phyloP scores from a whole-genome alignment of 2,329 filamentous ascomycete genomes.

The Colletotrichum tamarilloi region DNA sequence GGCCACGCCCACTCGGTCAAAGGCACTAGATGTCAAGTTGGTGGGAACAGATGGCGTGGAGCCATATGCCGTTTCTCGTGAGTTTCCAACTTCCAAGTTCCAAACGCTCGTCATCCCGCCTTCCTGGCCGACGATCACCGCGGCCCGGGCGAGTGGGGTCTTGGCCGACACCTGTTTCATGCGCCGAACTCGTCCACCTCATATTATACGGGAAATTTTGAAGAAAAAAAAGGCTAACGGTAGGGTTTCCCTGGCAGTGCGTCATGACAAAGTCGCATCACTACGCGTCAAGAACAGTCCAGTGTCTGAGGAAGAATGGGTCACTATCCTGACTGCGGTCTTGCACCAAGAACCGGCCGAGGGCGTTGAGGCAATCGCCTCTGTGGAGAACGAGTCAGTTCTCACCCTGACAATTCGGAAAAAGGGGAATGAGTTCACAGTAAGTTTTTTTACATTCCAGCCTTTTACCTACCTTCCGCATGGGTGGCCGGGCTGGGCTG shows the following conservation, averaged over 20 bases:
- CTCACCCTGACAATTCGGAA: constrained; percentile 74
- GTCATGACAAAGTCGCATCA: constrained; percentile 62
- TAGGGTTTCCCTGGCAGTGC: constrained; percentile 31
- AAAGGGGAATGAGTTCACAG: constrained; percentile 75
- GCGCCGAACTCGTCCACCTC: constrained; percentile 28
- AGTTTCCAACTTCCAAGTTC: constrained; percentile 45
- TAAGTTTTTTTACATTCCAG: constrained; percentile 49
- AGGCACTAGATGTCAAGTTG: constrained; percentile 72
- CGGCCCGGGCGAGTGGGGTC: constrained; percentile 32
- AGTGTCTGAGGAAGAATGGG: constrained; percentile 75
- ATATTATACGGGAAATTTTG: not conserved
- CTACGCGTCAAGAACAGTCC: constrained; percentile 65
- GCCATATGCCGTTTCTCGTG: constrained; percentile 68
- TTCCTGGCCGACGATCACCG: constrained; percentile 30
- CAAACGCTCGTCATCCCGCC: constrained; percentile 33
- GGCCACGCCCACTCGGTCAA: constrained; percentile 59
- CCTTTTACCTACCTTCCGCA: constrained; percentile 18
- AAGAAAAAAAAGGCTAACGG: constrained; percentile 8
- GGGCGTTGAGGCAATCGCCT: constrained; percentile 70
- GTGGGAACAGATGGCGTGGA: constrained; percentile 75
- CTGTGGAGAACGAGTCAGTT: constrained; percentile 61
- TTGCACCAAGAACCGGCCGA: constrained; percentile 63
- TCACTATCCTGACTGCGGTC: constrained; percentile 66
- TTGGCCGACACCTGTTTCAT: constrained; percentile 37
- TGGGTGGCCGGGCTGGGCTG: constrained; percentile 7